These are phyloP conservation scores for Lasiosphaeris hirsuta DNA, from an alignment of 495 filamentous ascomycete species.

Conservation along the genomic window DNA sequence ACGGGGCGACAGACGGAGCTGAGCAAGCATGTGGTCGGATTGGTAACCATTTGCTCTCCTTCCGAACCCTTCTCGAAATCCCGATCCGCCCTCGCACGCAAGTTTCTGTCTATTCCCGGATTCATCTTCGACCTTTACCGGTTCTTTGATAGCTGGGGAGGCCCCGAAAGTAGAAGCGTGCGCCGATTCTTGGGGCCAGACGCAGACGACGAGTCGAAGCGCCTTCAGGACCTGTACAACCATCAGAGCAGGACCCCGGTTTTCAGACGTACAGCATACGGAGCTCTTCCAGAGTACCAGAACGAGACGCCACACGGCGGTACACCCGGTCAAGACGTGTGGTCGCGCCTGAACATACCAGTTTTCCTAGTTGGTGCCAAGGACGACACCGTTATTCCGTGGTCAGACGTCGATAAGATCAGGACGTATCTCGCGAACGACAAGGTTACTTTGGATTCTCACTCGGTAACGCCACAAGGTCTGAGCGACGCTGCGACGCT, in stretches of 20 bases:
- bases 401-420: slow-evolving; percentile 68
- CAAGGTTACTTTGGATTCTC: slow-evolving; percentile 1
- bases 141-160: slow-evolving; percentile 77
- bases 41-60: slow-evolving; percentile 77
- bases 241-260: slow-evolving; percentile 74
- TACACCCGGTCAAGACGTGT: slow-evolving; percentile 65
- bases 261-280: slow-evolving; percentile 81
- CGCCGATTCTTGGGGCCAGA: slow-evolving; percentile 70
- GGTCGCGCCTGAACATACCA: slow-evolving; percentile 69
- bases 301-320: slow-evolving; percentile 54
- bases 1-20: slow-evolving; percentile 43
- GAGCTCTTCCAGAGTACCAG: slow-evolving; percentile 56
- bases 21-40: slow-evolving; percentile 63
- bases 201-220: slow-evolving; percentile 71
- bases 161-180: slow-evolving; percentile 72
- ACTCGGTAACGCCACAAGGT: slow-evolving; percentile 2
- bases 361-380: slow-evolving; percentile 77
- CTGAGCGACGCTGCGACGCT: slow-evolving; percentile 39
- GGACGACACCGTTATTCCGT: slow-evolving; percentile 68
- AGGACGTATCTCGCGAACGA: slow-evolving; percentile 23
- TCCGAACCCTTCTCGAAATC: slow-evolving; percentile 57
- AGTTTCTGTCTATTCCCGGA: slow-evolving; percentile 62
- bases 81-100: slow-evolving; percentile 49
- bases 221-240: slow-evolving; percentile 80
- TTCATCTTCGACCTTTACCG: slow-evolving; percentile 75